phyloP scores from a whole-genome alignment of 495 filamentous ascomycete genomes.

The Beverwykella pulmonaria region DNA sequence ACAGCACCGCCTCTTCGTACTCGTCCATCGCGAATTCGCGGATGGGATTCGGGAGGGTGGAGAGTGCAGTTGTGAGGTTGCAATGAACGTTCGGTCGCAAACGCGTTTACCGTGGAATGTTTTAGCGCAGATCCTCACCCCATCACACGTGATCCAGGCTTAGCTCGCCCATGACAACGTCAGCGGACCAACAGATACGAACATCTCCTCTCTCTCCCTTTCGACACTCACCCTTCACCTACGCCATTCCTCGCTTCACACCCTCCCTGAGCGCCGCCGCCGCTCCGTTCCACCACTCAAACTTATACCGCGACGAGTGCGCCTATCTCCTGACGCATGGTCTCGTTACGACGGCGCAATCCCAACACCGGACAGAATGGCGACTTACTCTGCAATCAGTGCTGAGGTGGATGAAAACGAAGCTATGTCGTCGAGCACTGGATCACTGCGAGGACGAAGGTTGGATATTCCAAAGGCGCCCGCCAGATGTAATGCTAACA shows the following conservation, averaged over 20 bases:
- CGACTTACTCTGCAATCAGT: slow-evolving; percentile 48
- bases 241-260: neutral
- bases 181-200: neutral
- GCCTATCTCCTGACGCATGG: slow-evolving; percentile 11
- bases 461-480: slow-evolving; percentile 3
- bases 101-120: neutral
- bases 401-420: slow-evolving; percentile 42
- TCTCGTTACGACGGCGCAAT: slow-evolving; percentile 40
- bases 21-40: slow-evolving; percentile 25
- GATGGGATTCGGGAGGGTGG: neutral
- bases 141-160: neutral
- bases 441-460: slow-evolving; percentile 46
- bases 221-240: neutral
- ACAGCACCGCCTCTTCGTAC: slow-evolving; percentile 49
- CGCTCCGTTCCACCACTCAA: neutral
- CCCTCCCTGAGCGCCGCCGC: neutral
- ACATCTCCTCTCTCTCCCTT: neutral
- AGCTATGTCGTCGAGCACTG: slow-evolving; percentile 45
- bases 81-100: neutral
- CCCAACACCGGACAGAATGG: slow-evolving; percentile 34
- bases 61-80: neutral
- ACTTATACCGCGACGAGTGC: neutral
- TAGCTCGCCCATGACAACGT: neutral
- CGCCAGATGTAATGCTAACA: slow-evolving; percentile 17
- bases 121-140: slow-evolving; percentile 9